Evolutionary conservation across 2,329 filamentous ascomycete species (phyloP), one percentile per base, ranked within the genome.

Genomic region (Verticillium tricorpus): DNA sequence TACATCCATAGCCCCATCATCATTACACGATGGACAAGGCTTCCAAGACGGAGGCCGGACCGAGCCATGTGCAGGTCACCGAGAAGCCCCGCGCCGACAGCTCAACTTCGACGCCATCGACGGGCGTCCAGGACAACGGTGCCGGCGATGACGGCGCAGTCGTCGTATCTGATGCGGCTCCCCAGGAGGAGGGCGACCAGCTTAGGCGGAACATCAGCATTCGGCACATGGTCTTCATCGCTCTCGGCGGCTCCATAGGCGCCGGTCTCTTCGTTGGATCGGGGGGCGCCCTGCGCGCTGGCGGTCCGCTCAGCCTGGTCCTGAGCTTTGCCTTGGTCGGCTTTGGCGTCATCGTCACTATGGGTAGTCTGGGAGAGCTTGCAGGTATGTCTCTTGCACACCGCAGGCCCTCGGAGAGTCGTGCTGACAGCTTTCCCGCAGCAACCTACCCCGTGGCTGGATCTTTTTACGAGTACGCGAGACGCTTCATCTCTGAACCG

Each of bases 401-500:
- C 8, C 3, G 17, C 3, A 3, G 4, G 9, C 70, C 5, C 65
- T 67, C 37, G 14, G 6, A 35, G 68, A 70, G 55, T 64, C 31
- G 25, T 50, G 5, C 34, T 62, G 17, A 61, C 31, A n/a, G 28
- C 50, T n/a, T 39, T 28, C 28, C 69, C 2, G 64, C 66, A 60
- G 69, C 71, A 25, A 67, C 70, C n/a, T 73, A 72, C 40, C 74
- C 75, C 9, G 69, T 73, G 22, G 69, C 67, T 14, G 74, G 74
- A 2, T 74, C 73, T n/a, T 77, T 77, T 65, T 76, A 76, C 66
- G 73, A 74, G 56, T 77, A 73, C 64, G 72, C 74, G 5, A 68
- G 73, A 9, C 71, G 72, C 15, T 76, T 77, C 67, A 71, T 77
- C 58, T 72, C 71, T 58, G 71, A 70, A 17, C 68, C 73, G 15